Percentiles rank a stretch among this genome's conserved stretches.
These are phyloP conservation scores for Fistulifera solaris DNA, from an alignment of 108 stramenopile species.

Conservation along the genomic window DNA sequence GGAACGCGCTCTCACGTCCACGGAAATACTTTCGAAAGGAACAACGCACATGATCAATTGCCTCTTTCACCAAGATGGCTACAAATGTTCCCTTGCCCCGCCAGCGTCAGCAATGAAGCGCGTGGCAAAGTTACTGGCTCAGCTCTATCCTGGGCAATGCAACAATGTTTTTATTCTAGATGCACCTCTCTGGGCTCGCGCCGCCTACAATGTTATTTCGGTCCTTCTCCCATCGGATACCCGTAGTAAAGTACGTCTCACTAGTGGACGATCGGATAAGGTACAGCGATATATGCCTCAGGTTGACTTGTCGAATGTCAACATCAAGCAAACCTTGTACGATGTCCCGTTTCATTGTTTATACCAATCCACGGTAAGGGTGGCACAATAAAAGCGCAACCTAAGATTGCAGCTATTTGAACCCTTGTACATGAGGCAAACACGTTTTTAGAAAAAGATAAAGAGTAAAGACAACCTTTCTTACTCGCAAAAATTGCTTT, in stretches of 20 bases:
- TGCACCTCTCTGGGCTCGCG: conserved; percentile 13
- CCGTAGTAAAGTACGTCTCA: conserved; percentile 13
- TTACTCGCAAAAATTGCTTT: neutral
- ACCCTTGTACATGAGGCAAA: no score
- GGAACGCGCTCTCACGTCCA: conserved; percentile 17
- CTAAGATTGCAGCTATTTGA: no score
- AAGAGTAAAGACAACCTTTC: no score
- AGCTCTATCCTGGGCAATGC: conserved; percentile 23
- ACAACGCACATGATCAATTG: conserved; percentile 13
- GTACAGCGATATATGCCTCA: no score
- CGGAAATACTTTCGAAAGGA: conserved; percentile 15
- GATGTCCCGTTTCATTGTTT: no score
- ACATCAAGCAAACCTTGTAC: no score
- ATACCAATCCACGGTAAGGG: no score
- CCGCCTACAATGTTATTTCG: conserved; percentile 15
- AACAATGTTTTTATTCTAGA: conserved; percentile 18
- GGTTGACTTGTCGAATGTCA: no score
- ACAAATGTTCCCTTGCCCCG: conserved; percentile 11
- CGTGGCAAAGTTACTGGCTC: conserved; percentile 7
- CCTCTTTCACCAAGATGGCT: conserved; percentile 12
- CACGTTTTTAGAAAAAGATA: no score
- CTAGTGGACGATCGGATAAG: conserved; percentile 3
- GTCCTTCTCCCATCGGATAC: conserved; percentile 23
- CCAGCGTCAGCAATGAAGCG: conserved; percentile 12
- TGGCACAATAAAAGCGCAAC: no score